These are phyloP conservation scores for Mycena alexandri DNA, from an alignment of 768 basidiomycete species.

Conservation along the genomic window DNA sequence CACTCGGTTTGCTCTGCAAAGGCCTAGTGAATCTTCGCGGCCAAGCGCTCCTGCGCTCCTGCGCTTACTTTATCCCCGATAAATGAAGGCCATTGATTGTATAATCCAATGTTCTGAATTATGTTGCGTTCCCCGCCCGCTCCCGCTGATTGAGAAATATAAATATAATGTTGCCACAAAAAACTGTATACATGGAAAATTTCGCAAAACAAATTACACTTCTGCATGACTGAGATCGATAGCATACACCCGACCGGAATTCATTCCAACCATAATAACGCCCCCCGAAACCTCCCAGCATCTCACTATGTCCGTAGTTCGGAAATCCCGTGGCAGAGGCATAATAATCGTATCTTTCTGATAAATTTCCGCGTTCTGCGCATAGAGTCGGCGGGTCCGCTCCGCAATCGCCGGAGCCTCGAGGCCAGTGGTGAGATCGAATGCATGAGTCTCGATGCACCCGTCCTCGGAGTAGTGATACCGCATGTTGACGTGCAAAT, in stretches of 20 bases:
- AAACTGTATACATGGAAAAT: too few species aligned
- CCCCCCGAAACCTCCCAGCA: background rate
- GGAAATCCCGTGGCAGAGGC: background rate
- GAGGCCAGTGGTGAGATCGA: background rate
- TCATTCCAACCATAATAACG: background rate
- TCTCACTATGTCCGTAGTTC: background rate
- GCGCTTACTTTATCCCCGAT: too few species aligned
- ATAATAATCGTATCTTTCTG: background rate
- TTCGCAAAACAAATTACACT: too few species aligned
- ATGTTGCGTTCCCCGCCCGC: too few species aligned
- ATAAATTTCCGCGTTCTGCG: slow-evolving; percentile 5
- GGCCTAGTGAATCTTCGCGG: too few species aligned
- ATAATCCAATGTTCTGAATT: too few species aligned
- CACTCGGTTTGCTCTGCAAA: too few species aligned
- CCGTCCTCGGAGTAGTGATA: background rate
- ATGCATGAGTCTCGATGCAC: background rate
- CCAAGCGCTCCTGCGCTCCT: too few species aligned
- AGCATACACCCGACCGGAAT: slow-evolving; percentile 3
- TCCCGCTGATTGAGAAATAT: too few species aligned
- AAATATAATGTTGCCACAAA: too few species aligned
- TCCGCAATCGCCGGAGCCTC: background rate
- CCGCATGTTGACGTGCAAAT: background rate
- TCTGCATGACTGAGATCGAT: background rate
- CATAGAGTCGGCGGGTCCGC: background rate
- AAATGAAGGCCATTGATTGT: too few species aligned